A percentile compares a stretch with the other conserved stretches of the same genome.
These are phyloP conservation scores for Podaxis rugospora DNA, from an alignment of 768 basidiomycete genomes.

Conservation along the genomic window DNA sequence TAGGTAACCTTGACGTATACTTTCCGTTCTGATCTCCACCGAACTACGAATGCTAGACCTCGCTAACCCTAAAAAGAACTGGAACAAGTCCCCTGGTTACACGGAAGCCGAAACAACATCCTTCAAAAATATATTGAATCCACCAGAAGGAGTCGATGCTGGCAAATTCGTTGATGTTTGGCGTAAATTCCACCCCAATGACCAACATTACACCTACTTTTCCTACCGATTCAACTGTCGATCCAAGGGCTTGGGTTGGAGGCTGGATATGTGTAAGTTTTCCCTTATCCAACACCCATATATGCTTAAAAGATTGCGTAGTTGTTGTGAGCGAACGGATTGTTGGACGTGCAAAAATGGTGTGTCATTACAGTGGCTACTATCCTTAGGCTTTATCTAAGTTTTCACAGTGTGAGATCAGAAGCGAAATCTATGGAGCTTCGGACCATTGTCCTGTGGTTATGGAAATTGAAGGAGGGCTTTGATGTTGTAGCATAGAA, in stretches of 20 bases:
- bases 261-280: constrained; percentile 75
- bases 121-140: constrained; percentile 63
- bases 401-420: constrained; percentile 64
- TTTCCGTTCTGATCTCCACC: background rate
- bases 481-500: background rate
- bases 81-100: constrained; percentile 87
- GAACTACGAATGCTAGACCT: constrained; percentile 43
- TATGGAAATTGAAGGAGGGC: constrained; percentile 57
- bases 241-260: constrained; percentile 79
- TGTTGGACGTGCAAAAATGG: constrained; percentile 56
- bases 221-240: constrained; percentile 82
- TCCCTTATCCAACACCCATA: background rate
- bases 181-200: constrained; percentile 63
- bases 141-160: constrained; percentile 34
- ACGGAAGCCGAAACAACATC: constrained; percentile 78
- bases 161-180: constrained; percentile 74
- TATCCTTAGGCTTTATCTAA: background rate
- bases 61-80: constrained; percentile 64
- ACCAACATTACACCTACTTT: constrained; percentile 81
- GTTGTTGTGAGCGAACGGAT: constrained; percentile 76
- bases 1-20: constrained; percentile 37
- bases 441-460: constrained; percentile 84
- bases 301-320: constrained; percentile 21
- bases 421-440: constrained; percentile 81
- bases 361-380: constrained; percentile 16